Conservation (phyloP, 2,329 filamentous ascomycete species). For the Coniochaeta ligniaria region DNA sequence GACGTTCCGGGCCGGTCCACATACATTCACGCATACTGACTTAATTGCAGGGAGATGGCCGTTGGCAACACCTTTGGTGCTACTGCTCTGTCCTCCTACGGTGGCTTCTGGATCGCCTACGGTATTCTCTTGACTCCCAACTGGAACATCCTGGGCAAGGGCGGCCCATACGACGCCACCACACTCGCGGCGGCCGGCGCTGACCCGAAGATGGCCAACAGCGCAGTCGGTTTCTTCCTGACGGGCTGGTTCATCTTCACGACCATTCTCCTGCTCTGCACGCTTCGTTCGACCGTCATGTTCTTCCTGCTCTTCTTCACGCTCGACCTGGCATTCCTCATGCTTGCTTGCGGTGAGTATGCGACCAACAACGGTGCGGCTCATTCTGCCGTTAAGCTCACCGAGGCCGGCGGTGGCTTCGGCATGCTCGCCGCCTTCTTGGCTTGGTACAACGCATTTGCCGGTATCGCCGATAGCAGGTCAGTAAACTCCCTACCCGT, state of each 20-base stretch:
- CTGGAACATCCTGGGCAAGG: slow-evolving; percentile 48
- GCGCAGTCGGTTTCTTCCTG: slow-evolving; percentile 68
- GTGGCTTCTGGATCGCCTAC: slow-evolving; percentile 77
- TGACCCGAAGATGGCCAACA: slow-evolving; percentile 38
- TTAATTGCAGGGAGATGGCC: slow-evolving; percentile 64
- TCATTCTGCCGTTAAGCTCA: slow-evolving; percentile 38
- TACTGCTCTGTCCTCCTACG: slow-evolving; percentile 73
- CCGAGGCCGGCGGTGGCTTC: slow-evolving; percentile 69
- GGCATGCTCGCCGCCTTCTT: slow-evolving; percentile 75
- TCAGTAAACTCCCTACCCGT: slow-evolving; percentile 26
- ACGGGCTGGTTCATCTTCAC: slow-evolving; percentile 84
- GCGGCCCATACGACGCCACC: slow-evolving; percentile 33
- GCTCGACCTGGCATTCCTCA: slow-evolving; percentile 68
- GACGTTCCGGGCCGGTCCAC: not conserved
- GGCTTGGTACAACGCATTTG: slow-evolving; percentile 82
- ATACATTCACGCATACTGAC: not conserved
- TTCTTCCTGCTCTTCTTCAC: slow-evolving; percentile 74
- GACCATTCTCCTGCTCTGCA: slow-evolving; percentile 64
- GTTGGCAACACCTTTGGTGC: slow-evolving; percentile 84
- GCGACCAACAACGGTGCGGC: slow-evolving; percentile 43
- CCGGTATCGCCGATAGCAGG: slow-evolving; percentile 70
- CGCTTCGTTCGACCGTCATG: slow-evolving; percentile 67
- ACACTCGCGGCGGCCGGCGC: slow-evolving; percentile 2
- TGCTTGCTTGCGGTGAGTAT: slow-evolving; percentile 60
- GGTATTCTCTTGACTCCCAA: slow-evolving; percentile 63